Conservation (phyloP, 1,284 basidiomycete species). For the Boletus smithii region DNA sequence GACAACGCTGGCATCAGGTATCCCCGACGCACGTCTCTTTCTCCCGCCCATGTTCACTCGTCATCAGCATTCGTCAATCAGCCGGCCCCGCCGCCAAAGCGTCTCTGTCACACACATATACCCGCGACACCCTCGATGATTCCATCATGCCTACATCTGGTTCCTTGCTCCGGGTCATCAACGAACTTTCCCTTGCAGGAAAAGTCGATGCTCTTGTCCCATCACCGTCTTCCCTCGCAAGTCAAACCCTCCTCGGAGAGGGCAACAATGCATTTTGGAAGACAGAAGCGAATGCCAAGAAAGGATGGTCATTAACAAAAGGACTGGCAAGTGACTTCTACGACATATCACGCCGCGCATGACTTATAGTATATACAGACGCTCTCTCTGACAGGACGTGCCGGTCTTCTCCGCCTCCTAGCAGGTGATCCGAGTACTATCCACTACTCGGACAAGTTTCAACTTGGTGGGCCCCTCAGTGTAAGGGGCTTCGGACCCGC, state of each 20-base stretch:
- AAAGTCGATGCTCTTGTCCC: slow-evolving; percentile 23
- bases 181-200: slow-evolving; percentile 23
- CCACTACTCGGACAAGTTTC: slow-evolving; percentile 83
- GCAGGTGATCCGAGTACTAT: slow-evolving; percentile 35
- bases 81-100: slow-evolving; percentile 84
- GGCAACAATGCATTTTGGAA: slow-evolving; percentile 72
- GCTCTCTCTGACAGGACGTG: slow-evolving; percentile 59
- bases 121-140: slow-evolving; percentile 80
- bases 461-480: slow-evolving; percentile 90
- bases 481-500: slow-evolving; percentile 85
- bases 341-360: no score
- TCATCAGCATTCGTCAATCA: slow-evolving; percentile 71
- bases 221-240: neutral
- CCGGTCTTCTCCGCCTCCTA: slow-evolving; percentile 62
- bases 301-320: slow-evolving; percentile 56
- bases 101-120: slow-evolving; percentile 75
- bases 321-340: slow-evolving; percentile 48
- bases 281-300: slow-evolving; percentile 62
- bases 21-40: slow-evolving; percentile 6
- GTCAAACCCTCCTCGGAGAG: slow-evolving; percentile 45
- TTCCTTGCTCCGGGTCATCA: slow-evolving; percentile 20
- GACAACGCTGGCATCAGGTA: slow-evolving; percentile 80
- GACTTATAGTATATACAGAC: slow-evolving; percentile 41
- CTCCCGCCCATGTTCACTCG: slow-evolving; percentile 8
- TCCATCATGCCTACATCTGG: slow-evolving; percentile 36